Percentiles rank a stretch among this genome's conserved stretches.
phyloP scores from a whole-genome alignment of 148 eudicot species.

The Chenopodium suecicum region DNA sequence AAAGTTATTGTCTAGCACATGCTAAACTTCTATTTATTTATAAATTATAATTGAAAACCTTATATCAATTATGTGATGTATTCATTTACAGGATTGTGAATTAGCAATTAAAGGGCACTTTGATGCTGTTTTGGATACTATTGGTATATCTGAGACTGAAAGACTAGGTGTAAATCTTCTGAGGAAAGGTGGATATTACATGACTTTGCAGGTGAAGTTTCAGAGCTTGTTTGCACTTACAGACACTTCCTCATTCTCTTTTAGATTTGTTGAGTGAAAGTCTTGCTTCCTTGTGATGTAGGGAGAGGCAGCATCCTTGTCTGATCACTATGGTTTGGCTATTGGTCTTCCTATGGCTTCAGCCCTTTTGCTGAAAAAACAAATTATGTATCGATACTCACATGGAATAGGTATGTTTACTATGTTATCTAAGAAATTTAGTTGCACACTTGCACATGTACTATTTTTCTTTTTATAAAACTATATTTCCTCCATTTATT shows the following conservation, averaged over 20 bases:
- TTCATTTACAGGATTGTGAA: constrained; percentile 58
- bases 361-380: constrained; percentile 70
- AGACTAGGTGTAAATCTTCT: constrained; percentile 68
- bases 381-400: constrained; percentile 64
- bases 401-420: constrained; percentile 76
- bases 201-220: constrained; percentile 81
- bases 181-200: constrained; percentile 87
- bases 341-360: constrained; percentile 81
- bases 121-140: constrained; percentile 93
- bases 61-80: neutral
- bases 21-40: neutral
- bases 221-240: neutral
- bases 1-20: neutral
- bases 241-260: neutral
- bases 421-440: neutral
- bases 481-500: no score
- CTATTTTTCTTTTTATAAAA: neutral
- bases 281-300: constrained; percentile 32
- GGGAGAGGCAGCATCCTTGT: constrained; percentile 83
- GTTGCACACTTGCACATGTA: neutral
- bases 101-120: constrained; percentile 63
- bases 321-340: constrained; percentile 79
- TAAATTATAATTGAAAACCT: neutral
- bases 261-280: constrained; percentile 5
- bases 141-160: constrained; percentile 85